Evolutionary conservation across 768 basidiomycete species (phyloP), one percentile per base, ranked within the genome.

Genomic region (Dendrothele bispora): DNA sequence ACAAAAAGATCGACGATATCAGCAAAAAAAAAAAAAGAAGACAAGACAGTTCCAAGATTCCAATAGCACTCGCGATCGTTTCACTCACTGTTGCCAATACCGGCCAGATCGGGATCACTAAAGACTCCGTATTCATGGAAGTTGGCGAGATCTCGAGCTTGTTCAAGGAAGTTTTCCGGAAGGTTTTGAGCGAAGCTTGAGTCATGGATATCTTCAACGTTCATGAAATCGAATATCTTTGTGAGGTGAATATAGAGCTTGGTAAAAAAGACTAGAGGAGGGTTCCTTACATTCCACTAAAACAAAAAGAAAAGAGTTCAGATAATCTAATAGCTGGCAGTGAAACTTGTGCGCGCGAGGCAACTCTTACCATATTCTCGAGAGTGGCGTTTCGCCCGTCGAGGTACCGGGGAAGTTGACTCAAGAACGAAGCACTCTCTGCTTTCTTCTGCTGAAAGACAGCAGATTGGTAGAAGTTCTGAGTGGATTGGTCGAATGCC

Each of bases 41-140:
- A 3, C 24, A 10, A n/a, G 3, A 27, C 7, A 32, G 17, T 25
- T 12, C 26, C n/a, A 24, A 43, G 34, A 7, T n/a, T 7, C 7
- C 39, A 40, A 5, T 11, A 26, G 5, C 17, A 24, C 17, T 14
- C 15, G 38, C 21, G 18, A 39, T 12, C 22, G 21, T 28, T 11
- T 7, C 2, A 61, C 62, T 48, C 43, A 85, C 84, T 82, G 59
- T 87, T 87, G 30, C 84, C 79, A 43, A 89, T 80, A n/a, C 84
- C 82, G 18, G 64, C 61, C 2, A 73, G 61, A n/a, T 70, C 58
- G 0, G 68, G 59, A 41, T 74, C 76, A 4, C 71, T 80, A 66
- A 88, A 90, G 14, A 88, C 74, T 39, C 74, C 76, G 61, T 84
- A 80, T 66, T 89, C 84, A 58, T 88, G 86, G 70, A 74, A 90